Conservation (phyloP, 179 eudicot genomes). For the Carnegiea gigantea region DNA sequence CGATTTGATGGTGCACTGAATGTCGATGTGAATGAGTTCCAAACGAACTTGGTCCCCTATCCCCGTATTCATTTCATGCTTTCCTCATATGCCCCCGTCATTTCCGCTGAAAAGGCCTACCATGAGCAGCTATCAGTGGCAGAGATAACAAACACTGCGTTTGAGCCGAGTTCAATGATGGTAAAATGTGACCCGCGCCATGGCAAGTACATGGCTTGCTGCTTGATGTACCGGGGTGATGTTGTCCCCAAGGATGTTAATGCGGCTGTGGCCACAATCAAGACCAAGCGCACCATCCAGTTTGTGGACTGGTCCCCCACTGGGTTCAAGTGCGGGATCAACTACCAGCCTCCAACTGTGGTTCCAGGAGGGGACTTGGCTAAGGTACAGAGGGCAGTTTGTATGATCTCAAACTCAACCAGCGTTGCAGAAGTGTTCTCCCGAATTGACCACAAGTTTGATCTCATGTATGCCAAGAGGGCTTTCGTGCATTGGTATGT, state of each 20-base stretch:
- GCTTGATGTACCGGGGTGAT: conserved; percentile 73
- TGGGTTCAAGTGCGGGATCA: conserved; percentile 77
- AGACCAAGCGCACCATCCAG: conserved; percentile 73
- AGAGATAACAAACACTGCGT: conserved; percentile 70
- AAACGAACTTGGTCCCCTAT: conserved; percentile 71
- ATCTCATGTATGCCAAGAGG: conserved; percentile 72
- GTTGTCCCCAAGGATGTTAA: conserved; percentile 75
- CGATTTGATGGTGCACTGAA: conserved; percentile 71
- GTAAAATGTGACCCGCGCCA: conserved; percentile 72
- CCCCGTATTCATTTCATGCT: conserved; percentile 83
- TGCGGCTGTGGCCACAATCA: conserved; percentile 62
- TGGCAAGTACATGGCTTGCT: conserved; percentile 84
- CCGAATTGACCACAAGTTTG: conserved; percentile 71
- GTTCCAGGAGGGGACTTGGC: conserved; percentile 79
- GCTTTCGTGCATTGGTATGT: conserved; percentile 89
- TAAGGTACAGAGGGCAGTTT: conserved; percentile 71
- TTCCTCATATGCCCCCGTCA: conserved; percentile 72
- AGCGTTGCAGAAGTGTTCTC: conserved; percentile 82
- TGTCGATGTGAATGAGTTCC: conserved; percentile 70
- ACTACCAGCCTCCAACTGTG: conserved; percentile 71
- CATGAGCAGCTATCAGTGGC: conserved; percentile 74
- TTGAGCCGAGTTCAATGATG: conserved; percentile 73
- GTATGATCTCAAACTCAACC: conserved; percentile 75
- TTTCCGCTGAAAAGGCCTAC: conserved; percentile 65
- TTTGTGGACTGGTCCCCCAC: conserved; percentile 83